These are phyloP conservation scores for Fomitopsis pulvina DNA, from an alignment of 768 basidiomycete genomes.

Conservation along the genomic window DNA sequence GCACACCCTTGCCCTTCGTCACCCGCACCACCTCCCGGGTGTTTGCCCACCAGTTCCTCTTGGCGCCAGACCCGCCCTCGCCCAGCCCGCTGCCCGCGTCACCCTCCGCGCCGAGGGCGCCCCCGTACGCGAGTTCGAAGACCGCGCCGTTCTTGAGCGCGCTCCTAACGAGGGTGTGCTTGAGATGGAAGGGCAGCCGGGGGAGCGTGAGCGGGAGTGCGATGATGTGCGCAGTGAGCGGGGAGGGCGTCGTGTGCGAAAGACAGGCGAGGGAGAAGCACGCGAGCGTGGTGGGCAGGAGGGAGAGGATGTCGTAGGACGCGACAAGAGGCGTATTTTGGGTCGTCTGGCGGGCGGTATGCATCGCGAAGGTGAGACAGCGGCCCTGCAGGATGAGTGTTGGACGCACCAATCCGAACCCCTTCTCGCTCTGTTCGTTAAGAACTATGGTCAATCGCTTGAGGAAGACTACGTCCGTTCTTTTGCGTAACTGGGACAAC, in stretches of 20 bases:
- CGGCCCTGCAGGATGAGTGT: background rate
- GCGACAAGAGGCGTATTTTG: conserved; percentile 56
- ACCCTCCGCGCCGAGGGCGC: conserved; percentile 60
- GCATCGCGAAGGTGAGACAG: background rate
- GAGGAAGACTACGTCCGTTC: conserved; percentile 57
- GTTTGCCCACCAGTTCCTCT: conserved; percentile 82
- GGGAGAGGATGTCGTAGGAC: conserved; percentile 71
- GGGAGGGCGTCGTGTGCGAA: conserved; percentile 73
- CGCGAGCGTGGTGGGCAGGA: conserved; percentile 63
- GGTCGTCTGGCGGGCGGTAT: conserved; percentile 53
- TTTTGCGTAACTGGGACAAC: conserved; percentile 50
- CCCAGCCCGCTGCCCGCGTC: conserved; percentile 43
- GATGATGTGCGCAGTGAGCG: conserved; percentile 76
- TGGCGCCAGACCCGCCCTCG: conserved; percentile 47
- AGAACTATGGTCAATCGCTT: conserved; percentile 77
- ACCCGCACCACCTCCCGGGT: conserved; percentile 73
- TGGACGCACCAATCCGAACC: conserved; percentile 64
- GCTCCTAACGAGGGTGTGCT: conserved; percentile 76
- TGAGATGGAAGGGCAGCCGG: conserved; percentile 73
- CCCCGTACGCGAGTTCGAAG: conserved; percentile 77
- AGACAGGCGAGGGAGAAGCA: conserved; percentile 78
- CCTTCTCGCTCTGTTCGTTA: conserved; percentile 81
- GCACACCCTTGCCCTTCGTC: conserved; percentile 70
- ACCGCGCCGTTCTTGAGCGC: conserved; percentile 78
- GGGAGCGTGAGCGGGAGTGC: conserved; percentile 72